phyloP scores from a whole-genome alignment of 1,284 basidiomycete species.

The Naganishia albida region DNA sequence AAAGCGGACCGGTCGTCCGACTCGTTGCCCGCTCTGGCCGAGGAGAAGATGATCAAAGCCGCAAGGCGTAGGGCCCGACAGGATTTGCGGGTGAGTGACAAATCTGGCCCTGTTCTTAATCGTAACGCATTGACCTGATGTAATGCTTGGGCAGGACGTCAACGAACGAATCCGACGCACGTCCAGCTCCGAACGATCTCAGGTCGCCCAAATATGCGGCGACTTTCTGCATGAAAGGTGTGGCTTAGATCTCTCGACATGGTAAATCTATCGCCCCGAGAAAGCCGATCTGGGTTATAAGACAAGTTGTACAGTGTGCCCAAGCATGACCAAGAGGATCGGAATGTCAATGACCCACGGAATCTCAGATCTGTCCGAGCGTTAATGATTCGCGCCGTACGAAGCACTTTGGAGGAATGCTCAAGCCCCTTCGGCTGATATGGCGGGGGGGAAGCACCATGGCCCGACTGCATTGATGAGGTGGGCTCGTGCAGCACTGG shows the following conservation, averaged over 20 bases:
- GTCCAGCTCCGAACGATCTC: conserved; percentile 11
- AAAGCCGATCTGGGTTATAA: background rate
- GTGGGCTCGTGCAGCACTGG: background rate
- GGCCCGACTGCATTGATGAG: too few species aligned
- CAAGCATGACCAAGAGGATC: too few species aligned
- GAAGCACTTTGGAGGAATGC: too few species aligned
- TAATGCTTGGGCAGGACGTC: conserved; percentile 1
- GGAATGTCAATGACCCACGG: too few species aligned
- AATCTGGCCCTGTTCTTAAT: background rate
- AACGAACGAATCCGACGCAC: conserved; percentile 22
- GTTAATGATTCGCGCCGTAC: too few species aligned
- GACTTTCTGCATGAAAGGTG: conserved; percentile 19
- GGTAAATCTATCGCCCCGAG: background rate
- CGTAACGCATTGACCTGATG: background rate
- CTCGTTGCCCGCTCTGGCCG: conserved; percentile 7
- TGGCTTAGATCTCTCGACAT: conserved; percentile 18
- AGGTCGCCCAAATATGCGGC: conserved; percentile 23
- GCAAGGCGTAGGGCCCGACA: conserved; percentile 22
- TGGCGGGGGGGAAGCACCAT: too few species aligned
- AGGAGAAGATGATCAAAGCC: conserved; percentile 23
- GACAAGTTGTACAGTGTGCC: too few species aligned
- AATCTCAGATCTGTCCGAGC: too few species aligned
- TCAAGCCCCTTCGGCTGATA: too few species aligned
- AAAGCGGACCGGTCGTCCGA: conserved; percentile 21
- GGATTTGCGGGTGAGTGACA: conserved; percentile 11